A percentile compares a stretch with the other conserved stretches of the same genome.
These are phyloP conservation scores for Penicillium decumbens DNA, from an alignment of 2,329 filamentous ascomycete species.

Conservation along the genomic window DNA sequence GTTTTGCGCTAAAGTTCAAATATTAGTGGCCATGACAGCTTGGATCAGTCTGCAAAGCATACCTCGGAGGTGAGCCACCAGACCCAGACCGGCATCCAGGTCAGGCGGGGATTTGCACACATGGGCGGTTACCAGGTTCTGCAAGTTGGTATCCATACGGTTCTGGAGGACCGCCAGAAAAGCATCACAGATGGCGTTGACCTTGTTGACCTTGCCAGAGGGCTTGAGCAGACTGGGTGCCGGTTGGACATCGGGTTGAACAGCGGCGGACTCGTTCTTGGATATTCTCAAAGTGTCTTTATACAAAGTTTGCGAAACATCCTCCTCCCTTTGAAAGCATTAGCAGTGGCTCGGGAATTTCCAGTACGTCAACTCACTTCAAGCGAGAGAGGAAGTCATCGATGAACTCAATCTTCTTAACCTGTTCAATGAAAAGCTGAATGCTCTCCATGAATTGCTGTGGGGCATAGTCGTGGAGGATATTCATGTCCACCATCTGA, in stretches of 20 bases:
- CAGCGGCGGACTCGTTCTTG: slow-evolving; percentile 26
- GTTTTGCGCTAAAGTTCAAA: slow-evolving; percentile 49
- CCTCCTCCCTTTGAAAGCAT: slow-evolving; percentile 60
- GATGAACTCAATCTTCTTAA: slow-evolving; percentile 74
- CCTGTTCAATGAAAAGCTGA: slow-evolving; percentile 72
- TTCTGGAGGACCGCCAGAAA: slow-evolving; percentile 65
- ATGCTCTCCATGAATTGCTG: slow-evolving; percentile 76
- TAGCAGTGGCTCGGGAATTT: slow-evolving; percentile 22
- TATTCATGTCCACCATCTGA: slow-evolving; percentile 96
- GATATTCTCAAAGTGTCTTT: slow-evolving; percentile 66
- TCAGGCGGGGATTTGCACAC: slow-evolving; percentile 92
- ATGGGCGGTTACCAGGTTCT: slow-evolving; percentile 90
- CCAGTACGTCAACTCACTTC: slow-evolving; percentile 51
- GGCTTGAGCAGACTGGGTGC: slow-evolving; percentile 6
- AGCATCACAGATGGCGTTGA: slow-evolving; percentile 84
- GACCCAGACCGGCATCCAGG: slow-evolving; percentile 72
- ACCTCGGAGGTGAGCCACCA: slow-evolving; percentile 68
- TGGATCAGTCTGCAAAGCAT: slow-evolving; percentile 10
- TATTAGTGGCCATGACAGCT: slow-evolving; percentile 13
- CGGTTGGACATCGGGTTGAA: slow-evolving; percentile 22
- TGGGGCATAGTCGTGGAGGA: slow-evolving; percentile 88
- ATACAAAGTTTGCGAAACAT: slow-evolving; percentile 91
- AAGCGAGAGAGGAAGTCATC: slow-evolving; percentile 88
- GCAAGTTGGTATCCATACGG: slow-evolving; percentile 62
- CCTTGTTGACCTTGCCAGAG: slow-evolving; percentile 52